Evolutionary conservation across 441 rosid genomes (phyloP).

Genomic region (Bocquillonia castaneifolia): DNA sequence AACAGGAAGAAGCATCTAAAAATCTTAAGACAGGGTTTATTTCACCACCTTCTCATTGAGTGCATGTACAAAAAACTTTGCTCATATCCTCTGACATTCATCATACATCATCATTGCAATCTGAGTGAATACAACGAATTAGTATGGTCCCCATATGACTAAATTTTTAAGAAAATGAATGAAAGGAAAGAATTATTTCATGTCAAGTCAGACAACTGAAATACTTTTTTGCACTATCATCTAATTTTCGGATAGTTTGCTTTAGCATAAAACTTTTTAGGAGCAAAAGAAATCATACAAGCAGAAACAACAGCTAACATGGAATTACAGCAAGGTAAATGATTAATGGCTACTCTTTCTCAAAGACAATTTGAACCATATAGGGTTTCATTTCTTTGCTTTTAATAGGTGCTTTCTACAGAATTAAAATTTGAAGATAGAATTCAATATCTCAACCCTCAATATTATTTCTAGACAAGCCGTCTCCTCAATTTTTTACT

Average conservation of each 20-base stretch:
- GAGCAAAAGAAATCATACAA: neutral
- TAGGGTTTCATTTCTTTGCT: neutral
- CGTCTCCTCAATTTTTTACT: slow-evolving; percentile 12
- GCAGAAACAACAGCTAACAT: neutral
- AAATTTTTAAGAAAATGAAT: slow-evolving; percentile 23
- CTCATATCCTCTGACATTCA: slow-evolving; percentile 56
- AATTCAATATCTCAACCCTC: slow-evolving; percentile 3
- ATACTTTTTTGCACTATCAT: neutral
- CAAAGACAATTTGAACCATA: neutral
- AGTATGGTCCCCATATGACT: slow-evolving; percentile 36
- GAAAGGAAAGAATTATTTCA: slow-evolving; percentile 18
- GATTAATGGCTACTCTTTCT: neutral
- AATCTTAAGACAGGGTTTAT: slow-evolving; percentile 34
- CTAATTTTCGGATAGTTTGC: neutral
- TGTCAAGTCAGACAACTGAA: slow-evolving; percentile 9
- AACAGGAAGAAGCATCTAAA: slow-evolving; percentile 28
- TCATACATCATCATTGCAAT: slow-evolving; percentile 98
- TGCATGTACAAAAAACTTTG: slow-evolving; percentile 49
- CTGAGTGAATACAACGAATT: slow-evolving; percentile 64
- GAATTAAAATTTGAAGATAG: neutral
- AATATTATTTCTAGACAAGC: slow-evolving; percentile 11
- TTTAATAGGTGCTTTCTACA: neutral
- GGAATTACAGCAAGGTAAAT: neutral
- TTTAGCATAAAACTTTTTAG: neutral
- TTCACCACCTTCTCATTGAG: slow-evolving; percentile 56